These are phyloP conservation scores for Avicennia marina DNA, from an alignment of 257 asterid species.

Conservation along the genomic window DNA sequence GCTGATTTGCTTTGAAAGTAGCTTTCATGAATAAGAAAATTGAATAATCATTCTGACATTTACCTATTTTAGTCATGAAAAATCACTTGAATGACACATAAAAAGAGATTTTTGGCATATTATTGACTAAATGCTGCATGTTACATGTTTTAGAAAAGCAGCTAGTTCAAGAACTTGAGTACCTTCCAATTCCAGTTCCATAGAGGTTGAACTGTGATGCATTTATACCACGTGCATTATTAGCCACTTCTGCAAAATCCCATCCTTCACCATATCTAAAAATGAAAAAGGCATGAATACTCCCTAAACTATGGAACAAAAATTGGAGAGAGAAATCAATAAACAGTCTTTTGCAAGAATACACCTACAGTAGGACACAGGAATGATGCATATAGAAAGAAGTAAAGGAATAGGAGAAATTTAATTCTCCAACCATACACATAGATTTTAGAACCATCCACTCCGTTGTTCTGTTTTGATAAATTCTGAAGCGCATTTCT, in stretches of 20 bases:
- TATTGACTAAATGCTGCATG: neutral
- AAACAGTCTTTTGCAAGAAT: neutral
- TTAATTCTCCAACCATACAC: constrained; percentile 43
- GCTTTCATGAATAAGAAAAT: too few relatives aligned
- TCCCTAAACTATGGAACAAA: neutral
- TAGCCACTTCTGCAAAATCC: constrained; percentile 95
- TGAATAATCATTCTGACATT: too few relatives aligned
- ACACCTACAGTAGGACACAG: neutral
- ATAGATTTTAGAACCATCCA: constrained; percentile 79
- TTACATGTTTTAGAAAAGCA: neutral
- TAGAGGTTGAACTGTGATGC: constrained; percentile 77
- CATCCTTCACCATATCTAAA: constrained; percentile 98
- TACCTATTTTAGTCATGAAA: too few relatives aligned
- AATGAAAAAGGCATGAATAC: constrained; percentile 15
- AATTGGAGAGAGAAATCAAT: neutral
- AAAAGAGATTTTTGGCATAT: neutral
- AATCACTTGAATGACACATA: neutral
- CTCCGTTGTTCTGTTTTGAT: constrained; percentile 56
- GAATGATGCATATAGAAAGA: neutral
- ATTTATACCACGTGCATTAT: constrained; percentile 83
- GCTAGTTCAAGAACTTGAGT: constrained; percentile 8
- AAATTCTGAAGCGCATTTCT: constrained; percentile 55
- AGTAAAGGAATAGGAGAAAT: constrained; percentile 12
- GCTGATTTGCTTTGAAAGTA: too few relatives aligned
- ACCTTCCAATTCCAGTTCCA: constrained; percentile 98